Evolutionary conservation across 1,139 yeast genomes (phyloP), one percentile per base, ranked within the genome.

Genomic region (Saccharomycopsis hybrid): DNA sequence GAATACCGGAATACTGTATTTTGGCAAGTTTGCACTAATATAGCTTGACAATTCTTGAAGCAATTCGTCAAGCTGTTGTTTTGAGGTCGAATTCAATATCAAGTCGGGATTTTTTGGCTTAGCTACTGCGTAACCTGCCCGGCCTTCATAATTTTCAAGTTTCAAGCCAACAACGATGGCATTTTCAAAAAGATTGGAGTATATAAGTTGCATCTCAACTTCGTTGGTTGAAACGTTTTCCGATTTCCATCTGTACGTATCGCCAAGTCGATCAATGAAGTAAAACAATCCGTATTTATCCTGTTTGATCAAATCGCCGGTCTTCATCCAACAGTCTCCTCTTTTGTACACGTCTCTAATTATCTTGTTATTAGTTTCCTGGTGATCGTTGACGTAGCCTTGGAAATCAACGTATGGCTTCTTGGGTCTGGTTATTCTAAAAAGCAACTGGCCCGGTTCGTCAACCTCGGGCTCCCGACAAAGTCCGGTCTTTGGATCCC

Each of bases 171-270:
- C 96, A 37, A 90, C 96, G 44, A 88, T 94, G 5, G 62, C 60
- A 5, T 57, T 52, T 42, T 68, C 69, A 29, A 76, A 72, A 47
- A 65, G 57, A 5, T 64, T 62, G 18, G 63, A 55, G 8, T 53
- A 36, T 45, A 65, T 57, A 8, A 76, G 58, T n/a, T 85, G 85
- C 63, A 84, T 86, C 64, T 90, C 97, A 41, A 92, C 97, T 67
- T 92, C 97, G 43, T 90, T 82, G 7, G 97, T 89, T 33, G 94
- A 82, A 36, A 92, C 97, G 67, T 92, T 90, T 68, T 92, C 98
- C 2, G 95, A 85, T 68, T 89, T 90, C 97, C 97, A 92, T 59
- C 98, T 77, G 72, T 85, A 92, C 0, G 97, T 90, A 63, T 92
- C 98, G 39, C 98, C 98, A 62, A 90, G 70, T 61, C 98, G 73